phyloP scores from a whole-genome alignment of 257 asterid species.

The Knoxia roxburghii region DNA sequence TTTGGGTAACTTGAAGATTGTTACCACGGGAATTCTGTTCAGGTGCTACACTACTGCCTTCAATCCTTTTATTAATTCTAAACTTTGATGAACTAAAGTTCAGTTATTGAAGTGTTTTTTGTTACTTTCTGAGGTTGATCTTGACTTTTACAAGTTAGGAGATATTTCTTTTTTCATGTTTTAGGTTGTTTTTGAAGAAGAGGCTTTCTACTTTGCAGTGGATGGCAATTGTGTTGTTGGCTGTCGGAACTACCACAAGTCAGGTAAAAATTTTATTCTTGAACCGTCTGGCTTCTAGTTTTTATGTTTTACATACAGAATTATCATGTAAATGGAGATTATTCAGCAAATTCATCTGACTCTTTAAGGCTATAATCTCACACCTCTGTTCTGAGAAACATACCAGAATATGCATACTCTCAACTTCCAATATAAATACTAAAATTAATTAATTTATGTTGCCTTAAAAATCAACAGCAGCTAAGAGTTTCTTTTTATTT shows the following conservation, averaged over 20 bases:
- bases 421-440: background rate
- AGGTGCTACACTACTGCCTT: constrained; percentile 40
- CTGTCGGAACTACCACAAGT: constrained; percentile 95
- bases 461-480: background rate
- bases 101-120: background rate
- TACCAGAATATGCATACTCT: background rate
- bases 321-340: background rate
- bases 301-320: too few relatives aligned
- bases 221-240: constrained; percentile 85
- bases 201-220: constrained; percentile 97
- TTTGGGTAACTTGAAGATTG: constrained; percentile 94
- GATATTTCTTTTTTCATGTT: constrained; percentile 25
- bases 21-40: constrained; percentile 87
- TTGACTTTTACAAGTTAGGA: constrained; percentile 19
- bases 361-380: background rate
- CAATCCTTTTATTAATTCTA: constrained; percentile 3
- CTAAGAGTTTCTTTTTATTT: background rate
- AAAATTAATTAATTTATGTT: background rate
- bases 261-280: constrained; percentile 47
- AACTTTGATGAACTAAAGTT: background rate
- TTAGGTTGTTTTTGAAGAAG: constrained; percentile 95
- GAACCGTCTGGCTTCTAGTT: background rate
- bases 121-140: constrained; percentile 3
- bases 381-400: background rate
- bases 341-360: background rate